Conservation (phyloP, 176 grass and related monocot species). For the Urochloa ruziziensis region DNA sequence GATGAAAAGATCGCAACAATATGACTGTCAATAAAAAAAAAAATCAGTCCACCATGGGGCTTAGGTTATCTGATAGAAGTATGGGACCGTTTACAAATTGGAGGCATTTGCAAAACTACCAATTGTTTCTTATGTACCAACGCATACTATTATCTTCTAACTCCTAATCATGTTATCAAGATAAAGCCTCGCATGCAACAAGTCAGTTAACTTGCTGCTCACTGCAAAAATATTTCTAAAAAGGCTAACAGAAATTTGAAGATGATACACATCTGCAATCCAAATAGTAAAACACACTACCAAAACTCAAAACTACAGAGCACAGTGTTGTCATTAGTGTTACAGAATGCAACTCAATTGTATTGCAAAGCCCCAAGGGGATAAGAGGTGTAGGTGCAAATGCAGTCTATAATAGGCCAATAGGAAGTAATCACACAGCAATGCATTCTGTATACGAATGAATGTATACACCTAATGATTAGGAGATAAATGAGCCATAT, state of each 20-base stretch:
- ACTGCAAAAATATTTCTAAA: background rate
- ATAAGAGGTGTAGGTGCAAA: background rate
- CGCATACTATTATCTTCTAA: background rate
- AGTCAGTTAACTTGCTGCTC: background rate
- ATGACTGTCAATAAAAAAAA: no score
- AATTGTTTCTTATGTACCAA: background rate
- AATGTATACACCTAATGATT: background rate
- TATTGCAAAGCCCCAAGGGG: no score
- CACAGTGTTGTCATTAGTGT: background rate
- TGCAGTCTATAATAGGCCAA: background rate
- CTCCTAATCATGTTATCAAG: background rate
- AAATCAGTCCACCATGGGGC: background rate
- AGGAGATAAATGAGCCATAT: background rate
- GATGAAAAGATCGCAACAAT: no score
- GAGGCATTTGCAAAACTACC: background rate
- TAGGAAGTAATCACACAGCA: background rate
- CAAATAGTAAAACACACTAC: background rate
- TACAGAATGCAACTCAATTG: no score
- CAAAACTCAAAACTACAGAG: background rate
- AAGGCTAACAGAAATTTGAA: no score
- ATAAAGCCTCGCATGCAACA: background rate
- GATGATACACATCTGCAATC: no score
- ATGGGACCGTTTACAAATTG: background rate
- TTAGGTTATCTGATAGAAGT: background rate
- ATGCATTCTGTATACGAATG: background rate